phyloP scores from a whole-genome alignment of 768 basidiomycete genomes.

The Thelephora ganbajun region DNA sequence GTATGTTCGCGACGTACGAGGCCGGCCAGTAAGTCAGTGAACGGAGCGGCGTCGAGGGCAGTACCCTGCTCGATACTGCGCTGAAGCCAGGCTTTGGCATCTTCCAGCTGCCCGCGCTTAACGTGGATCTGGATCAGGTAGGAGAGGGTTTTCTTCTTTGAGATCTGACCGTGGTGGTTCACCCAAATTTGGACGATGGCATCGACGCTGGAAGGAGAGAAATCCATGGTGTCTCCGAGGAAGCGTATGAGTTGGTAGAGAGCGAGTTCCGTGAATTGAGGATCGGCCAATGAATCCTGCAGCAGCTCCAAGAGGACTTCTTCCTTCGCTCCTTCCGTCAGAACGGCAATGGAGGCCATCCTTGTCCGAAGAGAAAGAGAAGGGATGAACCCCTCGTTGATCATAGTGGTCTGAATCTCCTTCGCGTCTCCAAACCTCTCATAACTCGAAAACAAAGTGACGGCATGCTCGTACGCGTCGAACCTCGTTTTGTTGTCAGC shows the following conservation, averaged over 20 bases:
- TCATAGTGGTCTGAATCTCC: neutral
- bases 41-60: neutral
- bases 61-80: neutral
- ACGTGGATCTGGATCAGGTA: neutral
- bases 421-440: neutral
- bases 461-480: neutral
- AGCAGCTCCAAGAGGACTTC: neutral
- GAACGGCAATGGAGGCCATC: neutral
- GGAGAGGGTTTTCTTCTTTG: neutral
- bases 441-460: neutral
- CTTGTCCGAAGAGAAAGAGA: neutral
- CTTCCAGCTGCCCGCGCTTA: neutral
- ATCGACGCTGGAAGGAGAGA: neutral
- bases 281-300: neutral
- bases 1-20: neutral
- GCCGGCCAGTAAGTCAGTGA: neutral
- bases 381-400: neutral
- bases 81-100: neutral
- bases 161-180: neutral
- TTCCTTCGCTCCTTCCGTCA: neutral
- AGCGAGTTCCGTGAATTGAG: neutral
- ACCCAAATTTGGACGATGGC: neutral
- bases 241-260: neutral
- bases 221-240: neutral
- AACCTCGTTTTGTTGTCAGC: neutral